Base-by-base conservation (phyloP, 345 rosid genomes). In the Eucalyptus polybractea region DNA sequence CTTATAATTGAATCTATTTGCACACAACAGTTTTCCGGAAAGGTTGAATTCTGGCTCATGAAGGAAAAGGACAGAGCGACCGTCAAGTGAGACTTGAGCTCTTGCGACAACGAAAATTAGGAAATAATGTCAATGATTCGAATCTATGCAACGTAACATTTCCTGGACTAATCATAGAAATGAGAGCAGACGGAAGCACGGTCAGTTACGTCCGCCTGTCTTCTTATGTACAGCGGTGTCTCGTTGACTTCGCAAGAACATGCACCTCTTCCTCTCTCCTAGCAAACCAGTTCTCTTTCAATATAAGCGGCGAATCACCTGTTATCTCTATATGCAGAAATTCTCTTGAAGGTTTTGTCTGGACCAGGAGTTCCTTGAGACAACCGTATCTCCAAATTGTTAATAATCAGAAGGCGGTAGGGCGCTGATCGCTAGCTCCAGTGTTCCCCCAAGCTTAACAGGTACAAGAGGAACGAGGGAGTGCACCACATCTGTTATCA, bases 391-490 rank as follows among this genome's bases (percentile, higher is more conserved):
- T 88, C n/a, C 37, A 25, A 42, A 45, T 29, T n/a, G 15, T 15
- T 6, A 58, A 42, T 56, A 89, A 50, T 9, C 88, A 58, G 89
- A 72, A 69, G 44, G 45, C 2, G 13, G 25, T 76, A 81, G 40
- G 81, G 37, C 62, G 80, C 44, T 62, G 93, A 50, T 87, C 83
- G 90, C 44, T 90, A 33, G 80, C 92, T 85, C 91, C 72, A 98
- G 92, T 11, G 98, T 97, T 50, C 99, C 99, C 76, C 99, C 98
- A 33, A 95, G 97, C 92, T 96, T 97, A 17, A 94, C 5, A 5
- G 99, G 96, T 86, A 96, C 94, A 21, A 96, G 94, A 31, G 99
- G 99, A 88, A 97, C 88, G n/a, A 97, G 96, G 76, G 99, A 97
- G 89, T 97, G 98, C 90, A 97, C 91, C 14, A 96, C 98, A 83